Evolutionary conservation across 305 asterid species (phyloP), one percentile per base, ranked within the genome.

Genomic region (Fraxinus platypoda): DNA sequence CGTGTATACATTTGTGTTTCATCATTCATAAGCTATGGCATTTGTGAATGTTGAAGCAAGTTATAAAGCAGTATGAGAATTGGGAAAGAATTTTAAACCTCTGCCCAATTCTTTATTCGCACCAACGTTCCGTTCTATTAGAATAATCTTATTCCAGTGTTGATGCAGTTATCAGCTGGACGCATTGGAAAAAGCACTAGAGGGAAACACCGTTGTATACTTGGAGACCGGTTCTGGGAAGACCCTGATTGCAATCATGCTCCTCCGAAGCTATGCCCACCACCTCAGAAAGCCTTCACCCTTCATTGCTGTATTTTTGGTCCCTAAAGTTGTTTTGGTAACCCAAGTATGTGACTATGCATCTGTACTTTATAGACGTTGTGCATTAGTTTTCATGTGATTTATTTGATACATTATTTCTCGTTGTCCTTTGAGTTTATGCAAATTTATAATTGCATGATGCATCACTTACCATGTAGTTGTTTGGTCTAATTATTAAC

Each of bases 151-250:
- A 82, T 21, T 72, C 68, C 33, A 35, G 75, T 80, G 64, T 82
- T 83, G 38, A 77, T 86, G 88, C 84, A 95, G 98, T 82, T 92
- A 95, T 87, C 98, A 93, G 82, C 82, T 92, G 86, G 98, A 95
- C 79, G 98, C 97, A 7, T 82, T 95, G 75, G 95, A 92, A 83
- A 86, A 38, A 70, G 96, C 97, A 21, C 66, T 95, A 52, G 81
- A 88, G 85, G 91, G 87, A 84, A 93, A 95, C 84, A 95, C 98
- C 0, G 75, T 93, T 79, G 97, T 93, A 74, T 93, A 78, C 89
- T 83, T 95, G 31, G 98, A 95, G 82, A 93, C 98, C 0, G 98
- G 98, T 52, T 87, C 95, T 0, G 98, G 98, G n/a, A 95, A 95
- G 89, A 95, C 98, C 26, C 87, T 92, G 5, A 93, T 93, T 8